Base-by-base conservation (phyloP, 148 eudicot genomes). In the Dysphania ambrosioides region DNA sequence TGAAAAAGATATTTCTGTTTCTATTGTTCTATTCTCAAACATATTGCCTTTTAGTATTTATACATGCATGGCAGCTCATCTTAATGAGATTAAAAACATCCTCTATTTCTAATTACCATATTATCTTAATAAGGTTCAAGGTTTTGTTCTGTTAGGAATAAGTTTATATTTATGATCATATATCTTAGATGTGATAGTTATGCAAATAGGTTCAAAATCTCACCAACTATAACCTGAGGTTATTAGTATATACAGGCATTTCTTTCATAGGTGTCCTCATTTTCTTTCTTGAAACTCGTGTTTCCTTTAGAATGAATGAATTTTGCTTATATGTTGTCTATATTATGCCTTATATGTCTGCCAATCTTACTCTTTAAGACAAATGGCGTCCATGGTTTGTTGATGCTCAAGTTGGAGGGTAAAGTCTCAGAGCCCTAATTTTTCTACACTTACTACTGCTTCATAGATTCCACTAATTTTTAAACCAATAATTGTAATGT, bases 321-420 rank as follows among this genome's bases (percentile, higher is more conserved):
- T 31, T 21, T 44, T 51, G 56, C 49, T 72, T 3, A 60, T 9
- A 10, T 2, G 6, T 9, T 42, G 23, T 29, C 47, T 2, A 41
- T 32, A 27, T 63, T 49, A 3, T 76, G 5, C 24, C 18, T 32
- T 36, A 23, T 57, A 0, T 34, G 82, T 71, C 81, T n/a, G 77
- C 77, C 2, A 82, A 85, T 57, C 77, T 85, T 13, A 79, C 85
- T 3, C 56, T 85, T n/a, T 78, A 77, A 18, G 83, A 79, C 38
- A 70, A 71, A 32, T 85, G 87, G 87, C 83, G 83, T 27, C 79
- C 85, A 1, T 85, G 87, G 87, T 77, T 82, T 58, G 83, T 85
- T 34, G 81, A 79, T 74, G 85, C 77, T 76, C 87, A 85, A 85
- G 85, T 85, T 53, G 87, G 81, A 34, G 87, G 87, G 85, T 85